These are phyloP conservation scores for Puccinia polysora DNA, from an alignment of 1,284 basidiomycete genomes.

Conservation along the genomic window DNA sequence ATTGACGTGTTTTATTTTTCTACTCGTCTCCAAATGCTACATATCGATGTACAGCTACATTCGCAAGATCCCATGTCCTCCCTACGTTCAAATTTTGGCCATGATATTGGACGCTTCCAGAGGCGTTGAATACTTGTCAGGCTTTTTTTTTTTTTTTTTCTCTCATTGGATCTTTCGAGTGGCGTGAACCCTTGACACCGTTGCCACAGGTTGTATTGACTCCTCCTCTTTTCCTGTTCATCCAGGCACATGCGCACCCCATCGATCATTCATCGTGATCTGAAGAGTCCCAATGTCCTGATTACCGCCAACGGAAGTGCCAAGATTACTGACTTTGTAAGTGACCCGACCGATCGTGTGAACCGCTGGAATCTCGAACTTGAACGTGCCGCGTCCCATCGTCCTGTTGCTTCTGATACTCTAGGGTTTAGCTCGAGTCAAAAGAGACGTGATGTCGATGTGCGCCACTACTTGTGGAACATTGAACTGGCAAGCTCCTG, in stretches of 20 bases:
- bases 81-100: conserved; percentile 57
- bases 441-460: conserved; percentile 43
- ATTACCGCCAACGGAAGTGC: conserved; percentile 85
- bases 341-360: too few relatives aligned
- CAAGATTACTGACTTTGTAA: conserved; percentile 96
- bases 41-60: too few relatives aligned
- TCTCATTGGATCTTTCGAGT: too few relatives aligned
- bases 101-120: conserved; percentile 93
- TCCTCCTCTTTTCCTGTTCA: conserved; percentile 70
- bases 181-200: too few relatives aligned
- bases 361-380: too few relatives aligned
- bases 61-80: conserved; percentile 76
- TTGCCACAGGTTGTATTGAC: too few relatives aligned
- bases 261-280: conserved; percentile 82
- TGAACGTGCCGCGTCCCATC: too few relatives aligned
- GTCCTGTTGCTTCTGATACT: too few relatives aligned
- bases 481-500: conserved; percentile 62
- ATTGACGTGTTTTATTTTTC: too few relatives aligned
- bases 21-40: too few relatives aligned
- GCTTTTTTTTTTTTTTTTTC: neutral
- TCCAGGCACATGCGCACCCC: conserved; percentile 69
- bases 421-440: conserved; percentile 38
- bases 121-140: conserved; percentile 78
- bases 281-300: conserved; percentile 93
- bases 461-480: conserved; percentile 43